Evolutionary conservation across 441 rosid genomes (phyloP).

Genomic region (Erodium moschatum): DNA sequence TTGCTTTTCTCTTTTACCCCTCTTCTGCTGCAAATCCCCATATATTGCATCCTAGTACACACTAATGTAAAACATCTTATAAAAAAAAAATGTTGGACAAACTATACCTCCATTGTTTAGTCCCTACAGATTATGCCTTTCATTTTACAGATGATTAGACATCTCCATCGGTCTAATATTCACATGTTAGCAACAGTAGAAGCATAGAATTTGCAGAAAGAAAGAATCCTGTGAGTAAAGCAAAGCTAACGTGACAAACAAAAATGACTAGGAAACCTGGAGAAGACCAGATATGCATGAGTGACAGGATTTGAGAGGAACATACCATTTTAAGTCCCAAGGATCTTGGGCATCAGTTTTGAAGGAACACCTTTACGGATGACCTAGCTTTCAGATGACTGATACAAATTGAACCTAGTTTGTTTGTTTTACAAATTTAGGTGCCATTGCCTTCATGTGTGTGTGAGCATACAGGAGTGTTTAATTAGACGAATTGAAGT

Average conservation of each 20-base stretch:
- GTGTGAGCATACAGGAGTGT: background rate
- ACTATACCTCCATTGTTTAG: background rate
- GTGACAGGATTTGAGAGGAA: background rate
- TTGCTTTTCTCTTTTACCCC: constrained; percentile 25
- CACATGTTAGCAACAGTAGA: background rate
- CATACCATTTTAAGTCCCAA: constrained; percentile 1
- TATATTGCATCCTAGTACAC: constrained; percentile 15
- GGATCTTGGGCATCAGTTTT: background rate
- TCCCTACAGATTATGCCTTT: background rate
- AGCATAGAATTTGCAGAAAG: background rate
- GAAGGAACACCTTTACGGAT: background rate
- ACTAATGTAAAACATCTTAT: background rate
- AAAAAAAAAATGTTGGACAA: background rate
- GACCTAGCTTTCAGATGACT: background rate
- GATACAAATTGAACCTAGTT: background rate
- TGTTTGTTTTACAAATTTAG: background rate
- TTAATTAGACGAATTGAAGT: background rate
- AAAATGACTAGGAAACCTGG: constrained; percentile 5
- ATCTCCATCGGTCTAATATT: background rate
- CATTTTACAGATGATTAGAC: background rate
- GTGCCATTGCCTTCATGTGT: background rate
- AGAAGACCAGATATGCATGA: background rate
- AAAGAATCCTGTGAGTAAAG: background rate
- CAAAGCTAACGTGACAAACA: constrained; percentile 4
- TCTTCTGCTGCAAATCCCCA: constrained; percentile 35